Conservation (phyloP, 1,284 basidiomycete species). For the Cutaneotrichosporon curvatum region DNA sequence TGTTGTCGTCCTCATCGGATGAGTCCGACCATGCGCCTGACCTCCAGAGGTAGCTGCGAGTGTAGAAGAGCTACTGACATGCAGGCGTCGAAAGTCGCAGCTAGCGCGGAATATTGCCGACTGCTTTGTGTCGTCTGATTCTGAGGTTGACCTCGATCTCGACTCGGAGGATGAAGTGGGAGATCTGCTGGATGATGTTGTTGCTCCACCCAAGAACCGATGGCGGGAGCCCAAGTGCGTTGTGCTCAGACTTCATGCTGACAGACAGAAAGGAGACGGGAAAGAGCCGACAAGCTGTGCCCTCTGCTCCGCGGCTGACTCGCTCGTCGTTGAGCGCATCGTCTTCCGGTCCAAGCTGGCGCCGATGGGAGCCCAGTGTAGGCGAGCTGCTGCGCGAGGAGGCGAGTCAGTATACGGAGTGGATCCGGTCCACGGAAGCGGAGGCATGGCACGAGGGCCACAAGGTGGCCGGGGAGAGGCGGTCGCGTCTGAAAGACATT, state of each 20-base stretch:
- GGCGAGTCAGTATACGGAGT: slow-evolving; percentile 24
- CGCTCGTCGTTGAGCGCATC: neutral
- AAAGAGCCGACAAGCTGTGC: too few species aligned
- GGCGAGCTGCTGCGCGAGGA: slow-evolving; percentile 21
- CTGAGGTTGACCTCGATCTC: slow-evolving; percentile 15
- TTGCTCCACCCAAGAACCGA: slow-evolving; percentile 1
- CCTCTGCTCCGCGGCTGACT: too few species aligned
- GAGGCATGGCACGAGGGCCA: slow-evolving; percentile 25
- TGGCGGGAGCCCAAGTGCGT: slow-evolving; percentile 16
- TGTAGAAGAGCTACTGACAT: neutral
- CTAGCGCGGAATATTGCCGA: slow-evolving; percentile 23
- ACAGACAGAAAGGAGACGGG: neutral
- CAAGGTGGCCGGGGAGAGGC: slow-evolving; percentile 3
- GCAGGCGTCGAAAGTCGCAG: slow-evolving; percentile 3
- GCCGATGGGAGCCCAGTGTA: slow-evolving; percentile 9
- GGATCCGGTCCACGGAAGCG: slow-evolving; percentile 31
- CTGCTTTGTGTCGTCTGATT: slow-evolving; percentile 19
- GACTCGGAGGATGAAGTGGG: slow-evolving; percentile 34
- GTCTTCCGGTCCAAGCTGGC: slow-evolving; percentile 1
- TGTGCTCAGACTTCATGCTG: neutral
- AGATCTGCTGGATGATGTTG: slow-evolving; percentile 7
- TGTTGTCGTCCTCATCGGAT: slow-evolving; percentile 11
- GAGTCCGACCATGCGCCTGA: slow-evolving; percentile 9
- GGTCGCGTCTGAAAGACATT: slow-evolving; percentile 3
- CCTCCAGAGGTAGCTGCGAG: slow-evolving; percentile 4